Base-by-base conservation (phyloP, 768 basidiomycete genomes). In the Punctularia strigosozonata region DNA sequence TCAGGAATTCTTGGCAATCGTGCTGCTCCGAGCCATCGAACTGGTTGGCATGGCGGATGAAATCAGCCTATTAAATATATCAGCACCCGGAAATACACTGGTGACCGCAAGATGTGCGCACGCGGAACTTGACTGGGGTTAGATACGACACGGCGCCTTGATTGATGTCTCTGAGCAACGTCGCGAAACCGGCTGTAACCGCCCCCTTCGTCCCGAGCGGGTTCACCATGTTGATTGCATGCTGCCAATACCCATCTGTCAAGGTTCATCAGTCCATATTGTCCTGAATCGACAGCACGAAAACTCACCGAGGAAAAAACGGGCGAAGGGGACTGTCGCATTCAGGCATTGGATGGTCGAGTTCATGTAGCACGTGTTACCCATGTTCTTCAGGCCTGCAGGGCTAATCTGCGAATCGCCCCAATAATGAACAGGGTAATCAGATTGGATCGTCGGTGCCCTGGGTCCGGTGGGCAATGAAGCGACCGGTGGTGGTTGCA, bases 311-410 rank as follows among this genome's bases (percentile, higher is more conserved):
- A 78, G 80, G 51, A 99, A 98, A 63, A 92, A 97, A 39, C 79
- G 71, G 22, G 91, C 76, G 57, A 99, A 94, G 0, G 94, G 94
- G 5, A 85, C 76, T 0, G 94, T 95, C 0, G 92, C 92, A 54
- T 81, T 90, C 53, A 99, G 64, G 57, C 95, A 99, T 59, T 99
- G 95, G 13, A 99, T 75, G 5, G 90, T 91, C 22, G 95, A 87
- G 56, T 98, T 98, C 90, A 98, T 98, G 55, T 98, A 99, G 57
- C 95, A 99, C 6, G 95, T 99, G 56, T 97, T 98, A 14, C 85
- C 81, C 43, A 98, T 54, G 55, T 99, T 99, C 72, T 92, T 92
- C 54, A 99, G 57, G 3, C 94, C 94, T 0, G 80, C 77, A 15
- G 77, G 77, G 18, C 80, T 82, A 39, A 91, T 77, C 44, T 80